Percentiles rank a stretch among this genome's conserved stretches.
Conservation (phyloP, 116 monocot genomes). For the Posidonia oceanica region DNA sequence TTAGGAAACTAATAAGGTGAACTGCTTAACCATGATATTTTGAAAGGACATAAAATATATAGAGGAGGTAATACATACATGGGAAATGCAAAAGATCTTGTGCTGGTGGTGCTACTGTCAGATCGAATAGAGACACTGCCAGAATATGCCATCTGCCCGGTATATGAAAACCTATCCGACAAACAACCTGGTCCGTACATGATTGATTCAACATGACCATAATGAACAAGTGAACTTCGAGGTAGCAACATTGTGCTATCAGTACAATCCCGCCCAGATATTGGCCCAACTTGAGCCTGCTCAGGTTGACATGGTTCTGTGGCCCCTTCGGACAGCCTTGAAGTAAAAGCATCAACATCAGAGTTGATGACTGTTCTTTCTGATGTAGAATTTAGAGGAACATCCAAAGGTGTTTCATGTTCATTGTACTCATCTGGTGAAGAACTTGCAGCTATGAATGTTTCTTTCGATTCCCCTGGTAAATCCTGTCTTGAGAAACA, state of each 20-base stretch:
- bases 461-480: background rate
- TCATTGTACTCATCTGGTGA: background rate
- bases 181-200: constrained; percentile 16
- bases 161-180: constrained; percentile 30
- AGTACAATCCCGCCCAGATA: constrained; percentile 2
- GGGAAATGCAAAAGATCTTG: constrained; percentile 85
- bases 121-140: constrained; percentile 77
- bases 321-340: constrained; percentile 4
- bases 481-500: constrained; percentile 8
- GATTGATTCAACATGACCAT: constrained; percentile 22
- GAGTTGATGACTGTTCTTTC: background rate
- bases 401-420: background rate
- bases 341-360: background rate
- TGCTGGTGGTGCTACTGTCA: constrained; percentile 75
- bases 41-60: background rate
- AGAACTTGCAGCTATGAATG: background rate
- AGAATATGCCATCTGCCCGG: constrained; percentile 47
- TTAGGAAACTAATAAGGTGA: background rate
- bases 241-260: constrained; percentile 17
- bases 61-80: constrained; percentile 42
- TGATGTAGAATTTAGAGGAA: background rate
- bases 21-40: no score
- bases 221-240: constrained; percentile 16
- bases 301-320: constrained; percentile 10
- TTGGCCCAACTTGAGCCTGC: background rate